Base-by-base conservation (phyloP, 768 basidiomycete genomes). In the Termitomyces bulborhizus region DNA sequence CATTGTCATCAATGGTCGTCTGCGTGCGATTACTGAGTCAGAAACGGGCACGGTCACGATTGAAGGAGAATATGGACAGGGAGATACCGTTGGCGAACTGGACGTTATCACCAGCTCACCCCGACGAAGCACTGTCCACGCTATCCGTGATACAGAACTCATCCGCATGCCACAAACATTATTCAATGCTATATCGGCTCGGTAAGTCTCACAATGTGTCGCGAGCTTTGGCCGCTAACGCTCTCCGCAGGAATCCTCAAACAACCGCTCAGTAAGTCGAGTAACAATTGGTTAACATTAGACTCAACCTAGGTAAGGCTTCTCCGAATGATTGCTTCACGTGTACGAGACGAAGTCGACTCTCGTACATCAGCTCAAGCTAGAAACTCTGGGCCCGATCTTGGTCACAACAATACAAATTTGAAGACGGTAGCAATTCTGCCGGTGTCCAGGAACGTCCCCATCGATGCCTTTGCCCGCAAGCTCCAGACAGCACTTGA, bases 81-180 rank as follows among this genome's bases (percentile, higher is more conserved):
- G 94, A 9, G 96, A 98, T 65, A 90, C 91, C 0, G 93, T 98
- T 47, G 97, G 97, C 26, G 97, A 99, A 69, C 78, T 99, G 12
- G 97, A 98, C 67, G 97, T 97, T 51, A 98, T 99, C 64, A 97
- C 95, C 7, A 90, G 87, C 62, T 89, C 86, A 16, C 81, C 83
- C 3, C 82, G 97, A 55, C 81, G 88, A 53, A 95, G 85, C 46
- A 98, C 94, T 0, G 85, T 98, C 16, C 96, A 98, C 71, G 97
- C 97, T 6, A 98, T 99, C 60, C 92, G 97, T 63, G 97, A 99
- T 66, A 93, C 94, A 0, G 97, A 99, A 68, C 78, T 99, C 12
- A 96, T 96, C 29, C 77, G 96, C 29, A 97, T 99, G 90, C 97
- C 97, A 1, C 86, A 90, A 64, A 97, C 97, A 0, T 77, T 99